phyloP scores from a whole-genome alignment of 768 basidiomycete genomes.

The Suillus brevipes region DNA sequence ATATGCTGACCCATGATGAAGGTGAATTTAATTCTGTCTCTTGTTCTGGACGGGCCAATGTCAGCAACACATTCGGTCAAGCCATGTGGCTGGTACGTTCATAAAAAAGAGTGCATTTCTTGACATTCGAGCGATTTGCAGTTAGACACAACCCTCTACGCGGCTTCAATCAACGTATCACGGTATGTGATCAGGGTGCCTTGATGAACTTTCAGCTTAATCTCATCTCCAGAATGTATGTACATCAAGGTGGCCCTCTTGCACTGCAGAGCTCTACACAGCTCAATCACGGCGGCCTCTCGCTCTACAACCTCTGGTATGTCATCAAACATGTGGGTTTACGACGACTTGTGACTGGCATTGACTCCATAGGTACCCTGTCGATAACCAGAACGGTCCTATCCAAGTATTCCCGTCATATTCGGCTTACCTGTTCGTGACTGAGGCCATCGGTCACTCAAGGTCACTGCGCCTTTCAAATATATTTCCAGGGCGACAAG shows the following conservation, averaged over 20 bases:
- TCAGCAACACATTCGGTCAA: slow-evolving; percentile 57
- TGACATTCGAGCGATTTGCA: slow-evolving; percentile 7
- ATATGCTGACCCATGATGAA: slow-evolving; percentile 17
- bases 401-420: slow-evolving; percentile 56
- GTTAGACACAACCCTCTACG: slow-evolving; percentile 23
- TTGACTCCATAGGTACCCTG: slow-evolving; percentile 42
- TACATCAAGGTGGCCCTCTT: slow-evolving; percentile 56
- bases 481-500: slow-evolving; percentile 51
- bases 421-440: slow-evolving; percentile 50
- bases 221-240: slow-evolving; percentile 39
- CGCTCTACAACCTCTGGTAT: slow-evolving; percentile 51
- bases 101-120: slow-evolving; percentile 30
- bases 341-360: neutral
- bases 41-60: slow-evolving; percentile 48
- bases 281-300: slow-evolving; percentile 47
- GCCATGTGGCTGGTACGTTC: slow-evolving; percentile 50
- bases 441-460: slow-evolving; percentile 48
- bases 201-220: neutral
- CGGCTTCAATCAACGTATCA: slow-evolving; percentile 46
- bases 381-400: slow-evolving; percentile 48
- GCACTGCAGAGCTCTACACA: slow-evolving; percentile 51
- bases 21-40: slow-evolving; percentile 60
- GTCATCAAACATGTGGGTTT: slow-evolving; percentile 2
- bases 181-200: slow-evolving; percentile 28
- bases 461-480: slow-evolving; percentile 46